phyloP scores from a whole-genome alignment of 345 rosid genomes.

The Rhizophora apiculata region DNA sequence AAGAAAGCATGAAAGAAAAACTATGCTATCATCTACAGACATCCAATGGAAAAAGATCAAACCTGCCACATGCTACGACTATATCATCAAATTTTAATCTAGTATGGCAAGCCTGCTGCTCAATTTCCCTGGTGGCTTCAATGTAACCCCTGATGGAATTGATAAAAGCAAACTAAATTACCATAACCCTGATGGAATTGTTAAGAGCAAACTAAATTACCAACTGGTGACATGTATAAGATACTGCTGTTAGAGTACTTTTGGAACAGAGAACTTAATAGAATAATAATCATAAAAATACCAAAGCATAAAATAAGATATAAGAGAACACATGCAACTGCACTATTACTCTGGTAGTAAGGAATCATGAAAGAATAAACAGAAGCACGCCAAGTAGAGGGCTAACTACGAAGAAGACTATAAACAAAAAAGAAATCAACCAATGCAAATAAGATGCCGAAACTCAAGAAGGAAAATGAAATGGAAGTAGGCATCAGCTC shows the following conservation, averaged over 20 bases:
- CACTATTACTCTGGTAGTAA: too few relatives aligned
- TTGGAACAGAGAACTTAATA: background rate
- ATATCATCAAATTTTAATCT: constrained; percentile 70
- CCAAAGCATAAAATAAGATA: too few relatives aligned
- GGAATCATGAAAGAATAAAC: too few relatives aligned
- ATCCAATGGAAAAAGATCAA: constrained; percentile 22
- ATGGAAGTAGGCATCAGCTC: background rate
- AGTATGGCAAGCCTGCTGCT: constrained; percentile 51
- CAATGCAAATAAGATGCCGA: background rate
- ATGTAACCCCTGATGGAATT: constrained; percentile 70
- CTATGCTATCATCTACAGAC: too few relatives aligned
- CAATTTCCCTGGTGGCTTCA: constrained; percentile 83
- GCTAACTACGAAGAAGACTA: background rate
- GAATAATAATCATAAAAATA: background rate
- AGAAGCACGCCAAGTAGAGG: too few relatives aligned
- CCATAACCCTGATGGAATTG: constrained; percentile 52
- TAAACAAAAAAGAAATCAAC: background rate
- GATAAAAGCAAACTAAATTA: background rate
- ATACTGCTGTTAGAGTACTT: background rate
- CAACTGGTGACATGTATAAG: background rate
- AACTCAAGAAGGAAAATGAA: background rate
- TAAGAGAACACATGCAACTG: too few relatives aligned
- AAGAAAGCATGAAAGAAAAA: background rate
- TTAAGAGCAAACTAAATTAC: background rate
- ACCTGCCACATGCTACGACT: constrained; percentile 98